Evolutionary conservation across 768 basidiomycete genomes (phyloP).

Genomic region (Ramaria sp.): DNA sequence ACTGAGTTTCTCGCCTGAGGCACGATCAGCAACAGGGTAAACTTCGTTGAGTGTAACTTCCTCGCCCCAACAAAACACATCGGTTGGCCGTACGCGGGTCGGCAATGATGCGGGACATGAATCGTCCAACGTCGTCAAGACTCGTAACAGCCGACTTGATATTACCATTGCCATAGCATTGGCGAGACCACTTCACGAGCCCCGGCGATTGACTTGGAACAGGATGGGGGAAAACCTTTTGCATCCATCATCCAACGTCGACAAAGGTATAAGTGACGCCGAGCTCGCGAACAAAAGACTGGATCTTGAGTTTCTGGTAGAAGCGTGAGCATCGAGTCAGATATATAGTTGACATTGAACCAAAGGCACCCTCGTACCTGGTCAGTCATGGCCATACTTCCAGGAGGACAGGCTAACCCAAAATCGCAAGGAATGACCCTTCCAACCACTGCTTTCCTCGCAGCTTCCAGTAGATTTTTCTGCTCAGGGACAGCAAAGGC

Average conservation of each 20-base stretch:
- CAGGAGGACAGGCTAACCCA: too few relatives aligned
- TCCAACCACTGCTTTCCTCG: too few relatives aligned
- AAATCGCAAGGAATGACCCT: too few relatives aligned
- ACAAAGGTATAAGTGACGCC: conserved; percentile 22
- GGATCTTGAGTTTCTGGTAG: conserved; percentile 20
- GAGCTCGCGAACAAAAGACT: conserved; percentile 16
- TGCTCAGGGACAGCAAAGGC: too few relatives aligned
- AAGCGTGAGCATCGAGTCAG: background rate
- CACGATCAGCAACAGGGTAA: conserved; percentile 13
- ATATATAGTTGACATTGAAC: too few relatives aligned
- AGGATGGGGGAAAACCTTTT: conserved; percentile 10
- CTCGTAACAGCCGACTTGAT: conserved; percentile 16
- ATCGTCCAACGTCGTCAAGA: conserved; percentile 17
- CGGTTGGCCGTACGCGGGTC: conserved; percentile 24
- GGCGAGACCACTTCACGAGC: background rate
- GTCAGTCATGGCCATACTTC: too few relatives aligned
- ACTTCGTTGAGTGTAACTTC: conserved; percentile 17
- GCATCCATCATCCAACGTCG: conserved; percentile 25
- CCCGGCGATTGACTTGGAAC: background rate
- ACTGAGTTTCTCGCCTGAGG: conserved; percentile 17
- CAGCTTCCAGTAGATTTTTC: too few relatives aligned
- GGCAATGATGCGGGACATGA: conserved; percentile 21
- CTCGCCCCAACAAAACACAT: conserved; percentile 19
- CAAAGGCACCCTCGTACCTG: too few relatives aligned
- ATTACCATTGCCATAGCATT: conserved; percentile 14